phyloP scores from a whole-genome alignment of 164 flowering plant genomes.

The Chloranthus sessilifolius region DNA sequence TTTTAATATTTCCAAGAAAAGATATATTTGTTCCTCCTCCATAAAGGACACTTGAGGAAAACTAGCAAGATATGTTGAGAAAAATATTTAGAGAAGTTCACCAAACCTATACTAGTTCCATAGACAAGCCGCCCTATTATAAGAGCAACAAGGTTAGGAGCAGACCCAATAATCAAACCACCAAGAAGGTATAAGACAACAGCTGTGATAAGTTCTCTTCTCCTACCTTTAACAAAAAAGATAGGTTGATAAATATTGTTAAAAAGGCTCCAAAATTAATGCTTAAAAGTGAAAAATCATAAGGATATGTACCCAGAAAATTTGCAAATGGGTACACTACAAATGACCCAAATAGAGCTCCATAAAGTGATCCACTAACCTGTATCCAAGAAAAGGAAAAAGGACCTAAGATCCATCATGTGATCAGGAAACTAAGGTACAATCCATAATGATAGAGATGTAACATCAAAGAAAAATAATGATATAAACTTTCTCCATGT shows the following conservation, averaged over 20 bases:
- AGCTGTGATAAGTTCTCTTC: constrained; percentile 69
- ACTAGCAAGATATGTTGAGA: background rate
- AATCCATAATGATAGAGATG: too few relatives aligned
- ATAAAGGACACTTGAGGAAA: background rate
- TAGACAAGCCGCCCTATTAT: constrained; percentile 71
- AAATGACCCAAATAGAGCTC: constrained; percentile 88
- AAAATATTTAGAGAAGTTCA: constrained; percentile 28
- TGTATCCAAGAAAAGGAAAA: constrained; percentile 19
- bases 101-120: constrained; percentile 95
- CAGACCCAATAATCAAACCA: constrained; percentile 53
- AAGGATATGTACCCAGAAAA: constrained; percentile 81
- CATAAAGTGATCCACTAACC: constrained; percentile 98
- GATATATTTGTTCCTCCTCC: too few relatives aligned
- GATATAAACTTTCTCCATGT: background rate
- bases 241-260: too few relatives aligned
- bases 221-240: constrained; percentile 51
- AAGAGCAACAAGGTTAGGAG: constrained; percentile 67
- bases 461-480: too few relatives aligned
- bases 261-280: too few relatives aligned
- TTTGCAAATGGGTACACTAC: constrained; percentile 82
- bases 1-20: too few relatives aligned
- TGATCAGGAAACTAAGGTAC: too few relatives aligned
- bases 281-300: too few relatives aligned
- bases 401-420: too few relatives aligned
- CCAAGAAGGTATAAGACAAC: constrained; percentile 63